phyloP scores from a whole-genome alignment of 176 grass and related monocot genomes.

The Thinopyrum elongatum region DNA sequence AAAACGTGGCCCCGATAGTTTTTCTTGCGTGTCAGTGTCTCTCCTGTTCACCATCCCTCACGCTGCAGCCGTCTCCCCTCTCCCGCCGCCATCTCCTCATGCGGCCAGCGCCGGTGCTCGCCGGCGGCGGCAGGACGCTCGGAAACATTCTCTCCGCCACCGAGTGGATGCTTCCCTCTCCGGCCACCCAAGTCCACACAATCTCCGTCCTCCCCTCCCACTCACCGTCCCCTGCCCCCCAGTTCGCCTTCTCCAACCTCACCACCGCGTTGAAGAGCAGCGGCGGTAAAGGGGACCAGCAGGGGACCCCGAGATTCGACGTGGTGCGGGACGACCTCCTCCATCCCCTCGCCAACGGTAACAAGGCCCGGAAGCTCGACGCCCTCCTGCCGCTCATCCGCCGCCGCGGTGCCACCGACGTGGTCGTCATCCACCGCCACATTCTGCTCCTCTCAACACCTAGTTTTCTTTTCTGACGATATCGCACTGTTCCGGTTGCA shows the following conservation, averaged over 20 bases:
- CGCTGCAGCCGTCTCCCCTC: neutral
- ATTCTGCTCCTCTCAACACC: neutral
- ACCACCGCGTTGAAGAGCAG: slow-evolving; percentile 20
- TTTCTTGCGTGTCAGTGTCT: neutral
- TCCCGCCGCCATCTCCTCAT: slow-evolving; percentile 23
- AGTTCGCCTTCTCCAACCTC: slow-evolving; percentile 54
- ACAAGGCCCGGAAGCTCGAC: slow-evolving; percentile 95
- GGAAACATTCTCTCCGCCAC: slow-evolving; percentile 38
- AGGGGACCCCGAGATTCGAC: slow-evolving; percentile 32
- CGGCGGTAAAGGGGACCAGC: neutral
- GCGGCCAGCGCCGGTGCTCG: slow-evolving; percentile 34
- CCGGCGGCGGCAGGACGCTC: slow-evolving; percentile 26
- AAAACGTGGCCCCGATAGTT: neutral
- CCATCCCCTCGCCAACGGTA: slow-evolving; percentile 85
- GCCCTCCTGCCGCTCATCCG: slow-evolving; percentile 71
- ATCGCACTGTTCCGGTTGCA: slow-evolving; percentile 6
- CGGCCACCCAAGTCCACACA: slow-evolving; percentile 59
- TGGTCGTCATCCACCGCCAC: slow-evolving; percentile 9
- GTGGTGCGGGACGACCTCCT: slow-evolving; percentile 81
- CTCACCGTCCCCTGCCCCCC: neutral
- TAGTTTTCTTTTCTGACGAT: neutral
- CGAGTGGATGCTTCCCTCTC: slow-evolving; percentile 69
- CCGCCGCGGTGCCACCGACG: slow-evolving; percentile 44
- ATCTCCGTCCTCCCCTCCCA: slow-evolving; percentile 47
- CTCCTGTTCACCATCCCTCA: neutral